Base-by-base conservation (phyloP, 352 stramenopile genomes). In the Globisporangium lucens region DNA sequence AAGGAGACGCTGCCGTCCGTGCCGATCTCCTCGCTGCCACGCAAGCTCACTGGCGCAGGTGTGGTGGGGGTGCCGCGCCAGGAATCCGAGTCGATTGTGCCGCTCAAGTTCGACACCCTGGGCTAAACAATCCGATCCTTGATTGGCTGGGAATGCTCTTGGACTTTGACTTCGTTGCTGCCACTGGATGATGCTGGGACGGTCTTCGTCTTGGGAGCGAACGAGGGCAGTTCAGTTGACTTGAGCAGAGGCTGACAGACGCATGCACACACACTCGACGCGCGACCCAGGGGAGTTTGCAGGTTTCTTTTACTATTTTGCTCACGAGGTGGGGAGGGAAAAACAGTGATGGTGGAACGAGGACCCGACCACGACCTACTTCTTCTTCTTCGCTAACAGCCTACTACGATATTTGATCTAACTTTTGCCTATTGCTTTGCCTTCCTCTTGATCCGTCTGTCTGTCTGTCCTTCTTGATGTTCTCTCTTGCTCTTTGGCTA, bases 1-100 rank as follows among this genome's bases (percentile, higher is more conserved):
- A 68, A 69, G 55, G 55, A 65, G 27, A 62, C 61, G 15, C 60
- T 72, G 27, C 51, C 60, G 43, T 71, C 69, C n/a, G 63, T 75
- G 17, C 60, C 69, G 46, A 65, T 56, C 53, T 63, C 65, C 20
- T 72, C 69, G 46, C 47, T 75, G 52, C 69, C 69, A 8, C 65
- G 65, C 53, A 72, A 71, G 58, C 55, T 58, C 49, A 62, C 62
- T n/a, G 35, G 12, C 30, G 20, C 29, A 5, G 55, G 55, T 20
- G 20, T 20, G 52, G n/a, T 17, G 22, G 55, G 2, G 9, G 22
- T 20, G 30, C 17, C 24, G 27, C 51, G 9, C 30, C 60, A 56
- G 10, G 27, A 49, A 20, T 60, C 65, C 24, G 58, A 55, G 47
- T n/a, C 47, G 1, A 68, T 63, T 20, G 13, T 68, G 17, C 27